phyloP scores from a whole-genome alignment of 257 asterid species.

The Solanum bulbocastanum region DNA sequence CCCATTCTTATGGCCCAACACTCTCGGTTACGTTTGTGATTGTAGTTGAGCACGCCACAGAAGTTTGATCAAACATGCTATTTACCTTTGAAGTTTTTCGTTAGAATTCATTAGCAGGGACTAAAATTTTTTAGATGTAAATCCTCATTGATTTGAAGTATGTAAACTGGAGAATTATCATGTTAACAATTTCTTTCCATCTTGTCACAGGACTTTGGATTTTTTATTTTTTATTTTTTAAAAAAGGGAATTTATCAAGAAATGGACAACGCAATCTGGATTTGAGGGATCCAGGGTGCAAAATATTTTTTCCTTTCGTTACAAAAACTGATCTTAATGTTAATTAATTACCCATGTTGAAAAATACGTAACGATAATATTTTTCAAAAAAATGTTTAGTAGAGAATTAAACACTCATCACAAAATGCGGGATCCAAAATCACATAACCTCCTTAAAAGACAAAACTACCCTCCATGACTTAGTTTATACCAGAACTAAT shows the following conservation, averaged over 20 bases:
- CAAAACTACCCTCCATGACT: neutral
- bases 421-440: neutral
- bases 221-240: neutral
- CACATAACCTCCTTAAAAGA: neutral
- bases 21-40: neutral
- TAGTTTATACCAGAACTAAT: neutral
- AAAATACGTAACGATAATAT: neutral
- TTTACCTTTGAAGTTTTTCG: rapidly evolving
- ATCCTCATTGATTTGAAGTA: neutral
- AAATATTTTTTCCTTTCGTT: neutral
- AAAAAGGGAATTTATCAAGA: neutral
- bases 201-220: neutral
- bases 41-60: neutral
- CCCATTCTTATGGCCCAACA: neutral
- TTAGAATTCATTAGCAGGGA: neutral
- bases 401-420: neutral
- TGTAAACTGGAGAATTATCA: neutral
- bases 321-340: neutral
- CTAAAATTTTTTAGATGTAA: neutral
- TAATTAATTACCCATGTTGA: neutral
- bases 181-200: neutral
- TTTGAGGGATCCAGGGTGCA: neutral
- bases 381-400: neutral
- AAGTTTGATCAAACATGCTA: rapidly evolving
- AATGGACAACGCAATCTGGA: neutral